Evolutionary conservation across 2,329 filamentous ascomycete genomes (phyloP).

Genomic region (Colletotrichum phormii): DNA sequence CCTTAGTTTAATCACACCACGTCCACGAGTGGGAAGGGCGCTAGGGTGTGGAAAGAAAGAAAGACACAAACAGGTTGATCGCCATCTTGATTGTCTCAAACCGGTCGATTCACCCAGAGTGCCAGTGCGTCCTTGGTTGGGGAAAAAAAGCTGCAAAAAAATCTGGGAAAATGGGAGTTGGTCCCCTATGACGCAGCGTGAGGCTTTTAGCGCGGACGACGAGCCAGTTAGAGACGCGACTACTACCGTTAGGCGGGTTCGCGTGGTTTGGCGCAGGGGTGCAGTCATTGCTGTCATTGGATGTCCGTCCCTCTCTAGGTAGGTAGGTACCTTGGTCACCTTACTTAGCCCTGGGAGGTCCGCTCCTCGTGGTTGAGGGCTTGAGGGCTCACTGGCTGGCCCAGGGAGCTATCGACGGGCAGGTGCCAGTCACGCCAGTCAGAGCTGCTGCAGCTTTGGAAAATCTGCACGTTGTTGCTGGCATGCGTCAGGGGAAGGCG

Average conservation of each 20-base stretch:
- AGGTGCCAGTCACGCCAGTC: not conserved
- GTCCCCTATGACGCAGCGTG: slow-evolving; percentile 28
- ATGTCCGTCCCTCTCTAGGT: too few relatives aligned
- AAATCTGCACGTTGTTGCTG: not conserved
- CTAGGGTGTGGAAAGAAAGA: not conserved
- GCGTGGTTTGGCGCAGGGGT: not conserved
- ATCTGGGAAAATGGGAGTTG: not conserved
- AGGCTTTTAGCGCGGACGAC: not conserved
- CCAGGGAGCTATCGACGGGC: not conserved
- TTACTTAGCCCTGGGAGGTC: too few relatives aligned
- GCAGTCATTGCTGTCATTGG: not conserved
- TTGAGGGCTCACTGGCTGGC: not conserved
- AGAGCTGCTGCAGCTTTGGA: not conserved
- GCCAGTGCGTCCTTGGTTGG: not conserved
- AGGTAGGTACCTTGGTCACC: too few relatives aligned
- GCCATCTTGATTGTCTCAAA: not conserved
- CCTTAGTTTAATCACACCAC: not conserved
- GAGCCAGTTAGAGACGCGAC: not conserved
- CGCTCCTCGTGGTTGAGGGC: too few relatives aligned
- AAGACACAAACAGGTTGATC: not conserved
- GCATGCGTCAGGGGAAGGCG: not conserved
- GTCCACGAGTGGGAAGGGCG: not conserved
- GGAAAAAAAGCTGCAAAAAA: not conserved
- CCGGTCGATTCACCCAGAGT: not conserved
- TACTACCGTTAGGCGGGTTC: not conserved